Evolutionary conservation across 2,329 filamentous ascomycete genomes (phyloP).

Genomic region (Talaromyces amestolkiae): DNA sequence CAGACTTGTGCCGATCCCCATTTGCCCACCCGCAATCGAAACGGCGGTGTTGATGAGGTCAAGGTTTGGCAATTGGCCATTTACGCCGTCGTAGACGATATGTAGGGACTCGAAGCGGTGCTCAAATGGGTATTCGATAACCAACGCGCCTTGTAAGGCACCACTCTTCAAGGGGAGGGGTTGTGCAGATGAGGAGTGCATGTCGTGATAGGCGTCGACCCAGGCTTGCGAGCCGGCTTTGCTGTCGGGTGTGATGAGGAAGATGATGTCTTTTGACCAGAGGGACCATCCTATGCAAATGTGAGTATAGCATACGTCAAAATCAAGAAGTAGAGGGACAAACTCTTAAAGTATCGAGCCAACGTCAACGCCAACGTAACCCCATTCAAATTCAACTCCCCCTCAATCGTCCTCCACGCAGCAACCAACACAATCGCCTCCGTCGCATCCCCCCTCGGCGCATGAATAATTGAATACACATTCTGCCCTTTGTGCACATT

Average conservation of each 20-base stretch:
- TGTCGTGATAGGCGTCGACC: slow-evolving; percentile 96
- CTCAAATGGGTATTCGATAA: slow-evolving; percentile 87
- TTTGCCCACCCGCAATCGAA: slow-evolving; percentile 81
- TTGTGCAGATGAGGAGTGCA: slow-evolving; percentile 69
- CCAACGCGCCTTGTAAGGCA: slow-evolving; percentile 85
- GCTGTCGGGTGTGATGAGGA: slow-evolving; percentile 85
- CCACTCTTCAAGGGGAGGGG: slow-evolving; percentile 86
- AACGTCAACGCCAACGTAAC: slow-evolving; percentile 82
- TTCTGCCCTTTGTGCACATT: slow-evolving; percentile 77
- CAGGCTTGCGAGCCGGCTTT: slow-evolving; percentile 89
- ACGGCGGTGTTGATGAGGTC: slow-evolving; percentile 94
- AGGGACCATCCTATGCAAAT: slow-evolving; percentile 72
- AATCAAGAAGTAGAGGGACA: slow-evolving; percentile 21
- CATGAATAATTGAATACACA: slow-evolving; percentile 88
- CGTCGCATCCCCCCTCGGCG: slow-evolving; percentile 90
- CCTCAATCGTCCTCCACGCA: slow-evolving; percentile 79
- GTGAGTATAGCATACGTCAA: slow-evolving; percentile 21
- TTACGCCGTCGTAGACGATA: slow-evolving; percentile 90
- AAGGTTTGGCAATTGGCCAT: slow-evolving; percentile 91
- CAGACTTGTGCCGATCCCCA: slow-evolving; percentile 79
- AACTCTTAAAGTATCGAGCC: slow-evolving; percentile 89
- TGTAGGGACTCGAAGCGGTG: slow-evolving; percentile 83
- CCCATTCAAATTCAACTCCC: slow-evolving; percentile 77
- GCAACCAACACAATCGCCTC: slow-evolving; percentile 93
- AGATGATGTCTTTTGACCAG: slow-evolving; percentile 98